Evolutionary conservation across 371 early-diverging fungal species (phyloP), one percentile per base, ranked within the genome.

Genomic region (Coelomomyces lativittatus): DNA sequence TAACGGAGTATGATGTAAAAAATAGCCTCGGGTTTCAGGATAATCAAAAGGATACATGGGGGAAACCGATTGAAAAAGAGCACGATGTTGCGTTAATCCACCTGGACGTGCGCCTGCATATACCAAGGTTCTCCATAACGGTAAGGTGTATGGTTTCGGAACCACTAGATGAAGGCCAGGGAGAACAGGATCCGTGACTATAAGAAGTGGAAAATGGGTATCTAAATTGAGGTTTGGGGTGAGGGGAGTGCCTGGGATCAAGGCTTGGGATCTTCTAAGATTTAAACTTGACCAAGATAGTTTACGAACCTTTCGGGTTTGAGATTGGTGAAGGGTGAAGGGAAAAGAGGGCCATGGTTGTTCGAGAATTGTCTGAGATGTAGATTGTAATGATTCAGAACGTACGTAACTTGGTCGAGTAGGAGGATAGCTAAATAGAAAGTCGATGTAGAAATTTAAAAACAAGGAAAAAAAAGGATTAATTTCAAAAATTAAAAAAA

Each of bases 121-220:
- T 8, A 81, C 62, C 10, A 93, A 60, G 9, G 83, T 72, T 57
- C 83, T 80, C 91, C 91, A 92, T 50, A 93, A 79, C 0, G 79
- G 57, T 61, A 81, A 77, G 1, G 77, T 88, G 72, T 80, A 88
- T 0, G 82, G 85, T n/a, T 62, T 58, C 12, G 91, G 89, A 4
- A 86, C 50, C 27, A 91, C 57, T 8, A 92, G 24, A 12, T 83
- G 81, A 89, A 89, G 88, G 0, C 91, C 92, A 41, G 67, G 59
- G 17, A 0, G 23, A 1, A 11, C 44, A 17, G 11, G n/a, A 9
- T 10, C 11, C 10, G 19, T 12, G 19, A 88, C 53, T 4, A 91
- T 63, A 1, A 93, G 51, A 21, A 93, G 31, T 0, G 93, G 92
- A 2, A 92, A 66, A 5, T 56, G 51, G 17, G 68, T 58, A 51